Conservation (phyloP, 2,329 filamentous ascomycete genomes). For the Diaporthe sp. region DNA sequence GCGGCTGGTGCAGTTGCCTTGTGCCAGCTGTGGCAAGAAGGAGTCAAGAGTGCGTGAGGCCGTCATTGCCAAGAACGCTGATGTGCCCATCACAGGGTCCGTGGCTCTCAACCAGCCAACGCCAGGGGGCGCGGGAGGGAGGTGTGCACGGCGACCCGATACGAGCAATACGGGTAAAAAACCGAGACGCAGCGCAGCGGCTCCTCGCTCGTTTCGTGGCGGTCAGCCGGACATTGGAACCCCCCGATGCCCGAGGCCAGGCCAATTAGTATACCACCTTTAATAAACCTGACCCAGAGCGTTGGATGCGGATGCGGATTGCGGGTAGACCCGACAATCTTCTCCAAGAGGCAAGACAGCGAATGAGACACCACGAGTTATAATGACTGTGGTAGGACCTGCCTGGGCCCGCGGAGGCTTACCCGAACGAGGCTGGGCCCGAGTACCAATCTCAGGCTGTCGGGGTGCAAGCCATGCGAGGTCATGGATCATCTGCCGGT, state of each 20-base stretch:
- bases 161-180: conserved; percentile 4
- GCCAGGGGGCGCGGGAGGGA: too few species aligned
- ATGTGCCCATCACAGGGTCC: conserved; percentile 4
- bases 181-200: not conserved
- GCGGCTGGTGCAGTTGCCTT: not conserved
- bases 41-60: not conserved
- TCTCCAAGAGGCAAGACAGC: conserved; percentile 13
- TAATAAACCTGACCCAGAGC: not conserved
- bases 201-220: not conserved
- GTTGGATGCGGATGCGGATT: not conserved
- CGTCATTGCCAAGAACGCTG: conserved; percentile 7
- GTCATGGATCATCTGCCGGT: not conserved
- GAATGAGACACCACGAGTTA: not conserved
- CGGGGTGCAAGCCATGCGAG: not conserved
- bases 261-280: not conserved
- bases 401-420: not conserved
- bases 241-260: conserved; percentile 7
- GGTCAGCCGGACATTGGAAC: conserved; percentile 28
- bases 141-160: not conserved
- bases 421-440: conserved; percentile 18
- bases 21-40: not conserved
- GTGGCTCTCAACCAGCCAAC: not conserved
- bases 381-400: too few species aligned
- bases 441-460: not conserved
- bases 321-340: conserved; percentile 12